Conservation (phyloP, 2,329 filamentous ascomycete genomes). For the Claviceps maximensis region DNA sequence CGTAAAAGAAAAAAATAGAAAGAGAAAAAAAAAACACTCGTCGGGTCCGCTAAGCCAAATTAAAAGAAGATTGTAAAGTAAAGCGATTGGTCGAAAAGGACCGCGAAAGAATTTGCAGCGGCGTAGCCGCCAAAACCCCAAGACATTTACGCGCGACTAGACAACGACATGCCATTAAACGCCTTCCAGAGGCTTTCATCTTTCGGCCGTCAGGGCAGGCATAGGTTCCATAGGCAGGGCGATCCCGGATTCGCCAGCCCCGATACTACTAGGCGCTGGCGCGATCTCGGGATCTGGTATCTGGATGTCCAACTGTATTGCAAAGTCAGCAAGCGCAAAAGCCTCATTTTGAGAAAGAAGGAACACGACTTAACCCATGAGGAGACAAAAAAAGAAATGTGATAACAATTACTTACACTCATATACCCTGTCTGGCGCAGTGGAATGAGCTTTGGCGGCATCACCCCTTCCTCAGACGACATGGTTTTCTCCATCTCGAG, state of each 20-base stretch:
- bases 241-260: slow-evolving; percentile 24
- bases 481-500: slow-evolving; percentile 46
- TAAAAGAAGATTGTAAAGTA: background rate
- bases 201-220: slow-evolving; percentile 13
- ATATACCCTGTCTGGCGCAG: slow-evolving; percentile 78
- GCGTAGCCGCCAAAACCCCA: background rate
- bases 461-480: slow-evolving; percentile 34
- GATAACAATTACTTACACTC: slow-evolving; percentile 40
- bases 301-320: slow-evolving; percentile 58
- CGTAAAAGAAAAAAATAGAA: no score
- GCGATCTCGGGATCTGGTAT: slow-evolving; percentile 66
- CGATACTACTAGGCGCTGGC: slow-evolving; percentile 31
- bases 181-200: background rate
- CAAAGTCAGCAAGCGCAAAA: background rate
- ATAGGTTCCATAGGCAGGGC: slow-evolving; percentile 21
- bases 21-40: no score
- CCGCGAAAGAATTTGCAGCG: background rate
- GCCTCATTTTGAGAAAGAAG: background rate
- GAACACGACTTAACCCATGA: background rate
- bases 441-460: slow-evolving; percentile 59
- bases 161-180: background rate
- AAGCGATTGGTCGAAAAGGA: background rate
- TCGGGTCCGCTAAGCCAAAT: no score
- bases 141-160: background rate
- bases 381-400: background rate